Evolutionary conservation across 139 green algal species (phyloP), one percentile per base, ranked within the genome.

Genomic region (Bryopsis sp.): DNA sequence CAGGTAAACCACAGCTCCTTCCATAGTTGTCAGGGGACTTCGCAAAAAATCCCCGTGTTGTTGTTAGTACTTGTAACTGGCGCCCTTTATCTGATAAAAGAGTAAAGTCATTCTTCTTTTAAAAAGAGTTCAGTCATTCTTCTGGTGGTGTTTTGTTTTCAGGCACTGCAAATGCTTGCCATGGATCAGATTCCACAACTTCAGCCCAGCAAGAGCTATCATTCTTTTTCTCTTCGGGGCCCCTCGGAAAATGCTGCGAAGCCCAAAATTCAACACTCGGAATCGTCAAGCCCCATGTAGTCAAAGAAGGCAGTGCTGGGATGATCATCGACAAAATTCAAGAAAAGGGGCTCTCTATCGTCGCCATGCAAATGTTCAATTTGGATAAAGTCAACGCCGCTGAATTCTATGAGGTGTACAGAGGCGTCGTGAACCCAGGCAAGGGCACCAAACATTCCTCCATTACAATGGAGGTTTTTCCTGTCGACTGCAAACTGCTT

Each of bases 321-420:
- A 26, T 74, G 58, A 47, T 79, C 28, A 35, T 82, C 28, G 72
- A 80, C 57, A 57, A 73, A n/a, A 64, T 80, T 1, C 59, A 63
- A n/a, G 38, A 43, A 19, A 54, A 54, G 6, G 50, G 6, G 19
- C 43, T 48, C 47, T 74, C 46, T 7, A 2, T 69, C 11, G 11
- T 37, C 24, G 28, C 31, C 24, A 29, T 54, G 31, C 7, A 32
- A 6, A 67, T 8, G 6, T 11, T 67, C 50, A 78, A 33, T 3
- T 33, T 92, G 26, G 74, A 85, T 46, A 70, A 64, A 29, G 67
- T 70, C 19, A 75, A 80, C 46, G 86, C 86, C 3, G 58, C 33
- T 8, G 77, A 86, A 63, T 87, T 91, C 67, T 76, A 74, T 58
- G 67, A 88, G 72, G 85, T 92, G 38, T 95, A 95, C 80, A 82